Percentiles rank a stretch among this genome's conserved stretches.
phyloP scores from a whole-genome alignment of 2,329 filamentous ascomycete species.

The Verticillium zaregamsianum region DNA sequence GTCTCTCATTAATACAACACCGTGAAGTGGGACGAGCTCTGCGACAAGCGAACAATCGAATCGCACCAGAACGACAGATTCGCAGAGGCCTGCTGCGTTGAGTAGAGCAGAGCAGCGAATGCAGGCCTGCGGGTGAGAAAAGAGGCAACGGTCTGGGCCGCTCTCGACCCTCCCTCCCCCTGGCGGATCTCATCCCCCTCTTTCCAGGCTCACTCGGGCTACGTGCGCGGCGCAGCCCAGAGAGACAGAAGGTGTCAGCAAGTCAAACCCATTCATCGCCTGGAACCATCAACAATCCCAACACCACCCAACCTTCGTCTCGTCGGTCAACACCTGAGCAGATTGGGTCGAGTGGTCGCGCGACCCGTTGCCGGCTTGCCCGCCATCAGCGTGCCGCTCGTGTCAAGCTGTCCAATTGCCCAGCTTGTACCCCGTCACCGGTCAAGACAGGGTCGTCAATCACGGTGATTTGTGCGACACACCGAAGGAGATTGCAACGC shows the following conservation, averaged over 20 bases:
- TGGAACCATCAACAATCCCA: neutral
- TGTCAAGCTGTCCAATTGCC: neutral
- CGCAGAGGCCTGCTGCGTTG: neutral
- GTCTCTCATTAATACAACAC: neutral
- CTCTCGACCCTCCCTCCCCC: neutral
- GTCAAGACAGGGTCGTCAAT: neutral
- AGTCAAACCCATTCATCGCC: neutral
- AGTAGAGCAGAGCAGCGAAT: neutral
- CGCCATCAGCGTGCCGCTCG: neutral
- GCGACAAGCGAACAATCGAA: neutral
- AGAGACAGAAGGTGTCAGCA: neutral
- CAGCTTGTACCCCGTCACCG: neutral
- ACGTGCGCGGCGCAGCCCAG: neutral
- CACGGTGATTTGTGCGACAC: neutral
- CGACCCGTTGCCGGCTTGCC: neutral
- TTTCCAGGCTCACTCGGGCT: neutral
- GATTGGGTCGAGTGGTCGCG: neutral
- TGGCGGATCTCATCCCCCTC: neutral
- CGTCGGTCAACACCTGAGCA: neutral
- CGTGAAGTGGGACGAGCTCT: neutral
- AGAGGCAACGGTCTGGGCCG: neutral
- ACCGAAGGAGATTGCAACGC: neutral
- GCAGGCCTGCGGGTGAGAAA: neutral
- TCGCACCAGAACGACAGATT: neutral
- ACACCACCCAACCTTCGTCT: neutral